These are phyloP conservation scores for Pisolithus thermaeus DNA, from an alignment of 1,284 basidiomycete species.

Conservation along the genomic window DNA sequence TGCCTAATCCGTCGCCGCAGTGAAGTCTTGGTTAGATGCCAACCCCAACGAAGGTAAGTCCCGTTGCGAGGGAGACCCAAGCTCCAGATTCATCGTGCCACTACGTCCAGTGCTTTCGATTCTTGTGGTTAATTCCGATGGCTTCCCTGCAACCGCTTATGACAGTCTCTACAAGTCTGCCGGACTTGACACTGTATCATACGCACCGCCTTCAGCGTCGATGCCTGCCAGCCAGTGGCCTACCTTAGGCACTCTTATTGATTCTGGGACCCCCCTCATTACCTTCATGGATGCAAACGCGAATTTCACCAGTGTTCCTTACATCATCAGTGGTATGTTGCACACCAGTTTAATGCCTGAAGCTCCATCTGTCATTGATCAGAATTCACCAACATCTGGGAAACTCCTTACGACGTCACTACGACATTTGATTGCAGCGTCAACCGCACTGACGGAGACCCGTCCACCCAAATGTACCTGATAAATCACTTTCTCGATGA, in stretches of 20 bases:
- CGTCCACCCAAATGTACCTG: constrained; percentile 66
- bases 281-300: constrained; percentile 83
- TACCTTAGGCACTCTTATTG: constrained; percentile 78
- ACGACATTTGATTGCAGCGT: constrained; percentile 79
- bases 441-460: constrained; percentile 72
- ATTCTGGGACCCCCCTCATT: constrained; percentile 70
- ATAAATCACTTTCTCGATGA: constrained; percentile 91
- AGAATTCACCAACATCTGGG: constrained; percentile 93
- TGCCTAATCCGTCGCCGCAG: constrained; percentile 31
- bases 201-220: constrained; percentile 57
- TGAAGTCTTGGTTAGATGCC: constrained; percentile 79
- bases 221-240: constrained; percentile 71
- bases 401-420: constrained; percentile 80
- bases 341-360: background rate
- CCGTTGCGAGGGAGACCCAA: background rate
- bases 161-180: constrained; percentile 66
- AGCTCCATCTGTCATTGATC: background rate
- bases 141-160: constrained; percentile 53
- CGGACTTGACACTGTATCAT: constrained; percentile 69
- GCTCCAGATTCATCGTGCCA: background rate
- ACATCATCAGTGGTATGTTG: constrained; percentile 75
- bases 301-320: constrained; percentile 66
- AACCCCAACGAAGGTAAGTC: constrained; percentile 77
- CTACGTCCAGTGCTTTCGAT: constrained; percentile 65
- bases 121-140: constrained; percentile 83